Evolutionary conservation across 202 grass and related monocot species (phyloP).

Genomic region (Setaria viridis): DNA sequence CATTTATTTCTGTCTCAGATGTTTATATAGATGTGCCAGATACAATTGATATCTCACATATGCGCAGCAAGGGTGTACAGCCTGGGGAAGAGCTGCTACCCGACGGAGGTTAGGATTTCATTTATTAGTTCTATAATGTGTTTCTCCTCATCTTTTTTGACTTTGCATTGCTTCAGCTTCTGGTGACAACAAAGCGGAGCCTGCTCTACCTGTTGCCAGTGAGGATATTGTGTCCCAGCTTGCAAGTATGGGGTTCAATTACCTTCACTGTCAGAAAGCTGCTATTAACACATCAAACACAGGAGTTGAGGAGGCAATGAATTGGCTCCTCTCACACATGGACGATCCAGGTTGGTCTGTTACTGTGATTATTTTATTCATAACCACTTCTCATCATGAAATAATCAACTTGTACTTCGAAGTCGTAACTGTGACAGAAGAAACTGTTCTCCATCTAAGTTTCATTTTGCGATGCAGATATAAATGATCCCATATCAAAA

Average conservation of each 20-base stretch:
- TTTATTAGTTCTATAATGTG: background rate
- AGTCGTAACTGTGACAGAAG: constrained; percentile 13
- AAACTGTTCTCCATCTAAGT: background rate
- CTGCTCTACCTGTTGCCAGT: constrained; percentile 57
- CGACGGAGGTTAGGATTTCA: constrained; percentile 64
- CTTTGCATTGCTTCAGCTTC: constrained; percentile 53
- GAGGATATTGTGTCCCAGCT: constrained; percentile 95
- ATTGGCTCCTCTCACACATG: constrained; percentile 93
- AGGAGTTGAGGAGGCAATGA: constrained; percentile 95
- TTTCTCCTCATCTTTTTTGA: constrained; percentile 15
- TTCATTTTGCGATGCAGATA: constrained; percentile 63
- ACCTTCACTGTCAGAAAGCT: constrained; percentile 94
- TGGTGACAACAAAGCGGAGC: constrained; percentile 48
- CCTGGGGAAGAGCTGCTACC: constrained; percentile 94
- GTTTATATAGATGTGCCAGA: constrained; percentile 96
- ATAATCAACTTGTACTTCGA: background rate
- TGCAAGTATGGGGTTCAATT: constrained; percentile 95
- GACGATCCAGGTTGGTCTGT: constrained; percentile 80
- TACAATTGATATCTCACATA: constrained; percentile 89
- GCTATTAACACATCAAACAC: constrained; percentile 90
- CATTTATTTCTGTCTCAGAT: constrained; percentile 60
- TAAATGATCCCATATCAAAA: constrained; percentile 82
- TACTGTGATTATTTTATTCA: constrained; percentile 12
- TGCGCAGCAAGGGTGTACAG: constrained; percentile 93
- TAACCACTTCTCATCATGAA: background rate